Evolutionary conservation across 495 filamentous ascomycete species (phyloP).

Genomic region (Talaromyces nanjingensis): DNA sequence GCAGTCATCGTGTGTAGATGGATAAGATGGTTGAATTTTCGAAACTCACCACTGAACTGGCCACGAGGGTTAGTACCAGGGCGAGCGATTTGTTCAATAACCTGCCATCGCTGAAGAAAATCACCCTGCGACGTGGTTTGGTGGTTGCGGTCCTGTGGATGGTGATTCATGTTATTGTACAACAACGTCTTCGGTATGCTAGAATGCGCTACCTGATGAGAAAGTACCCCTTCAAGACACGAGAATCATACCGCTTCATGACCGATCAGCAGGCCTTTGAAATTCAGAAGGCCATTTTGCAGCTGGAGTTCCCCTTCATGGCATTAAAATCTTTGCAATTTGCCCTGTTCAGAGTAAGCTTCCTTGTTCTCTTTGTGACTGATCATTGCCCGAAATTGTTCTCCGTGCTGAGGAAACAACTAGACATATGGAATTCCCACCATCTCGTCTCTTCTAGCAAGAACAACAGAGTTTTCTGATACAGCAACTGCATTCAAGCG

Average conservation of each 20-base stretch:
- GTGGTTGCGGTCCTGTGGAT: not conserved
- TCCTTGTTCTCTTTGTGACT: not conserved
- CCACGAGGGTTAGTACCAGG: not conserved
- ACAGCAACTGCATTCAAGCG: slow-evolving; percentile 48
- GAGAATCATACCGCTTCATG: slow-evolving; percentile 51
- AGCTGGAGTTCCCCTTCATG: slow-evolving; percentile 53
- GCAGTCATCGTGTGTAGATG: not conserved
- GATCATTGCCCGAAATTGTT: not conserved
- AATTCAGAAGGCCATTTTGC: slow-evolving; percentile 41
- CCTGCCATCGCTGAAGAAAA: not conserved
- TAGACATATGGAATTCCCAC: slow-evolving; percentile 62
- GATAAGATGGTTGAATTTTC: not conserved
- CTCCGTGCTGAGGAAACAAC: slow-evolving; percentile 9
- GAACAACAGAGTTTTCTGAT: slow-evolving; percentile 51
- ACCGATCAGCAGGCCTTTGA: slow-evolving; percentile 54
- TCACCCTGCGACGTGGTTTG: not conserved
- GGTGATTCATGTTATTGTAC: slow-evolving; percentile 23
- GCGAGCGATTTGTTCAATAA: not conserved
- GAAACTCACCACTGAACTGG: not conserved
- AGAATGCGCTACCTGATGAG: slow-evolving; percentile 35
- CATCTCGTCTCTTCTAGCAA: slow-evolving; percentile 49
- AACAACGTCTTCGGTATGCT: slow-evolving; percentile 42
- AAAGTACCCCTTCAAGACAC: slow-evolving; percentile 46
- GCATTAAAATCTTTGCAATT: slow-evolving; percentile 52
- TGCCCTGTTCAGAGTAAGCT: slow-evolving; percentile 52